phyloP scores from a whole-genome alignment of 805 yeast species.

The Saccharomycopsis malanga region DNA sequence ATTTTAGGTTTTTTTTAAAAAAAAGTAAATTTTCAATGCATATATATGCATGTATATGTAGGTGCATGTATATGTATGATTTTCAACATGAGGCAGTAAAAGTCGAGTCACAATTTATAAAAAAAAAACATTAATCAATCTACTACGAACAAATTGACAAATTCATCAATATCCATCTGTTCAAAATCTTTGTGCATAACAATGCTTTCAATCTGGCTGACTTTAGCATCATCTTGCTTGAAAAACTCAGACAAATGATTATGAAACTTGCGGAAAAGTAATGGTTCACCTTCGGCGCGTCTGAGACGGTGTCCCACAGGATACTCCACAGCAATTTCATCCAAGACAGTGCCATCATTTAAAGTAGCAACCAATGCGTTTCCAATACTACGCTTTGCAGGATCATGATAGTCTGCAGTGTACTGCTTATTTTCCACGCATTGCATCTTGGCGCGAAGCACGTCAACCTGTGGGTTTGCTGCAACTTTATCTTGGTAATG shows the following conservation, averaged over 20 bases:
- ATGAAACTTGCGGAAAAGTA: conserved; percentile 43
- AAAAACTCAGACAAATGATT: conserved; percentile 44
- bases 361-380: conserved; percentile 45
- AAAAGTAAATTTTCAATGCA: too few species aligned
- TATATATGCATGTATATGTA: too few species aligned
- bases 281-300: conserved; percentile 54
- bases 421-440: conserved; percentile 45
- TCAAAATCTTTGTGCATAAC: conserved; percentile 12
- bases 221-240: conserved; percentile 23
- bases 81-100: too few species aligned
- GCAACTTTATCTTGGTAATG: conserved; percentile 49
- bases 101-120: too few species aligned
- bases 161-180: conserved; percentile 16
- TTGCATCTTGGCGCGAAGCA: conserved; percentile 45
- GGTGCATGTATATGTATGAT: too few species aligned
- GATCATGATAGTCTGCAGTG: conserved; percentile 48
- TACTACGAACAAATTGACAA: conserved; percentile 17
- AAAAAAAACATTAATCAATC: too few species aligned
- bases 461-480: conserved; percentile 44
- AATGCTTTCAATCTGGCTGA: conserved; percentile 9
- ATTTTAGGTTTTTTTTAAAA: too few species aligned
- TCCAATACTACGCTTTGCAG: conserved; percentile 50
- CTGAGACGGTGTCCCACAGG: conserved; percentile 55
- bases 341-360: conserved; percentile 46
- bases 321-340: conserved; percentile 46